Conservation (phyloP, 371 early-diverging fungal species). For the Haplosporangium sp. region DNA sequence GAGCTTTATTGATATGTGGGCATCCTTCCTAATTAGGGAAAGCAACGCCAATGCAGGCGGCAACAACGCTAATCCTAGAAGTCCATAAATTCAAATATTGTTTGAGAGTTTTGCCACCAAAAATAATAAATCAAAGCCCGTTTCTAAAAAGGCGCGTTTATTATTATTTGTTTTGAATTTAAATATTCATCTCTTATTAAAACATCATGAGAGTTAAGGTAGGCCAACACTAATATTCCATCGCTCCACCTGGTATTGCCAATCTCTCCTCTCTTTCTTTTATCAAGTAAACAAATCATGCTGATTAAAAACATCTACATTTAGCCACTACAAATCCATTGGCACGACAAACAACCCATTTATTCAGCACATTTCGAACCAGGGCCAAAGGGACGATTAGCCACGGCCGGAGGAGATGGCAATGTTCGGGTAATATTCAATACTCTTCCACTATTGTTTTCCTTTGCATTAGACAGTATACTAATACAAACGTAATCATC, state of each 20-base stretch:
- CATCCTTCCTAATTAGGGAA: conserved; percentile 51
- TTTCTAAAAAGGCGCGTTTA: background rate
- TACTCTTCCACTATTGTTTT: background rate
- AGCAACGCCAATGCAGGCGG: conserved; percentile 38
- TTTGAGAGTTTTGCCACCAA: conserved; percentile 1
- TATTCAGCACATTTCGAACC: conserved; percentile 94
- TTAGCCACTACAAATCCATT: conserved; percentile 86
- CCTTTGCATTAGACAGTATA: background rate
- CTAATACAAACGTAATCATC: background rate
- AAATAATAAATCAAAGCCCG: background rate
- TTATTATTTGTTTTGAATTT: conserved; percentile 2
- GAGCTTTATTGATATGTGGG: conserved; percentile 56
- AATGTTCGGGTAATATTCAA: conserved; percentile 79
- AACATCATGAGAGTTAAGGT: conserved; percentile 45
- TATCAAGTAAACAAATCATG: background rate
- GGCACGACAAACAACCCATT: conserved; percentile 94
- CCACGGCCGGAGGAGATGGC: conserved; percentile 93
- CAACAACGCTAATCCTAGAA: conserved; percentile 15
- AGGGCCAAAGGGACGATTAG: conserved; percentile 70
- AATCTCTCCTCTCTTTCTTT: background rate
- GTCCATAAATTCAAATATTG: conserved; percentile 12
- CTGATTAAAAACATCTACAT: background rate
- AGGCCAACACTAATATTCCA: background rate
- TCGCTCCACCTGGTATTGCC: background rate
- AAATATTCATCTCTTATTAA: background rate